Evolutionary conservation across 148 eudicot genomes (phyloP).

Genomic region (Rhododendron vialii): DNA sequence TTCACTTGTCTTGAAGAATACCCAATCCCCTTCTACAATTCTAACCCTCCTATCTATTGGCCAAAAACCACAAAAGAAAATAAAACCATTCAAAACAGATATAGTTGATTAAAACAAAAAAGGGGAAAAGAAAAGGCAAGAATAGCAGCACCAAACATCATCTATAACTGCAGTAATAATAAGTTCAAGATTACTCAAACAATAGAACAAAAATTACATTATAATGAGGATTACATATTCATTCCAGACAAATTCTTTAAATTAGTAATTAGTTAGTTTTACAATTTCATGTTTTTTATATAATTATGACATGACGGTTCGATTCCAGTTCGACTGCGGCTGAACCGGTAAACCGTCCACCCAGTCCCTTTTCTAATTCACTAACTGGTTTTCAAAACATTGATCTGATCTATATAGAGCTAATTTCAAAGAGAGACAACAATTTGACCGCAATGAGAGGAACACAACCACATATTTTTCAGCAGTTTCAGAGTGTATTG

Average conservation of each 20-base stretch:
- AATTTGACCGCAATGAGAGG: background rate
- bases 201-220: background rate
- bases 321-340: background rate
- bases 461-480: background rate
- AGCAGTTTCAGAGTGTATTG: background rate
- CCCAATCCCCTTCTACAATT: background rate
- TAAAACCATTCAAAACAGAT: background rate
- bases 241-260: background rate
- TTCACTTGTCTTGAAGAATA: background rate
- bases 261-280: background rate
- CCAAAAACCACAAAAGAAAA: background rate
- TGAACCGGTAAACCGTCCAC: background rate
- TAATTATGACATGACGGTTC: background rate
- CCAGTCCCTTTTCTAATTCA: background rate
- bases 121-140: background rate
- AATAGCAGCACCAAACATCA: background rate
- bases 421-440: background rate
- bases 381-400: background rate
- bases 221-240: background rate
- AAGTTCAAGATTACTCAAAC: background rate
- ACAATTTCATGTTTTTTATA: background rate
- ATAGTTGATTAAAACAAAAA: background rate
- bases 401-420: background rate
- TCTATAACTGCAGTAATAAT: background rate
- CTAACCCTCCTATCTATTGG: background rate